phyloP scores from a whole-genome alignment of 257 asterid genomes.

The Salvia hispanica region DNA sequence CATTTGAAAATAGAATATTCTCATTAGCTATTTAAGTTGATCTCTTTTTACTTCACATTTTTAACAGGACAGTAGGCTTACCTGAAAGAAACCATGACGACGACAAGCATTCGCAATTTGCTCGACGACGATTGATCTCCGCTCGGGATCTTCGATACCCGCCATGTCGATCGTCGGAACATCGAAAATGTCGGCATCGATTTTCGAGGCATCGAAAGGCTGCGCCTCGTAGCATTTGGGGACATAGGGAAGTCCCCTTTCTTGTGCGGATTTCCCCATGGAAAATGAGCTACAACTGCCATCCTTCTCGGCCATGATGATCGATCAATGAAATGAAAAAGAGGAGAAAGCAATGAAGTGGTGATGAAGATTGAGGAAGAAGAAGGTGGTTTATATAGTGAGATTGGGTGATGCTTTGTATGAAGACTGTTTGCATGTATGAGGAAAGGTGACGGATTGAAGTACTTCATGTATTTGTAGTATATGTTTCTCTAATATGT shows the following conservation, averaged over 20 bases:
- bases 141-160: slow-evolving; percentile 28
- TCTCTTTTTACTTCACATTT: too few species aligned
- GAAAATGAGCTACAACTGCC: slow-evolving; percentile 21
- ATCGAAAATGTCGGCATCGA: slow-evolving; percentile 1
- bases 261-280: slow-evolving; percentile 45
- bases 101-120: slow-evolving; percentile 43
- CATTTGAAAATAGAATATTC: too few species aligned
- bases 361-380: too few species aligned
- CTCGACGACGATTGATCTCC: slow-evolving; percentile 25
- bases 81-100: slow-evolving; percentile 50
- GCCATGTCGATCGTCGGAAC: slow-evolving; percentile 40
- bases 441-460: too few species aligned
- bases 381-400: too few species aligned
- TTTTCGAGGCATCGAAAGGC: slow-evolving; percentile 9
- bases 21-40: too few species aligned
- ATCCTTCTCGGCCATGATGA: neutral
- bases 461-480: too few species aligned
- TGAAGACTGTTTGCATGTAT: too few species aligned
- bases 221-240: slow-evolving; percentile 42
- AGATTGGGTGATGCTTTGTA: too few species aligned
- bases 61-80: slow-evolving; percentile 18
- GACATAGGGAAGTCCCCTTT: slow-evolving; percentile 38
- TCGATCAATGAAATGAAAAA: too few species aligned
- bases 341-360: too few species aligned
- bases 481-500: too few species aligned